Conservation (phyloP, 2,329 filamentous ascomycete species). For the Aureobasidium leucospermi region DNA sequence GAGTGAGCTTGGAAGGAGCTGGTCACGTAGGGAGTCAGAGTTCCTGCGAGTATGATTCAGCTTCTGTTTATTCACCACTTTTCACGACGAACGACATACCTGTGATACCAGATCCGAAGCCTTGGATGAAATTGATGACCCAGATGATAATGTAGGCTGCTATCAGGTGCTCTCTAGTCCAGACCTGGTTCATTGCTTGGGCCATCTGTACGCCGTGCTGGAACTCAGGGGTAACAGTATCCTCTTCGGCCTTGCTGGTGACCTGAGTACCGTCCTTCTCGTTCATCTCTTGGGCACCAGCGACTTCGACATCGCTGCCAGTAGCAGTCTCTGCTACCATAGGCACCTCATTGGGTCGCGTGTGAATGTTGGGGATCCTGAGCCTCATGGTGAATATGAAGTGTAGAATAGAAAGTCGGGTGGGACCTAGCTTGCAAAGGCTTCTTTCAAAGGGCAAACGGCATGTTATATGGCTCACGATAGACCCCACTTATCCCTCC, state of each 20-base stretch:
- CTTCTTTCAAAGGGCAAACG: neutral
- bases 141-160: conserved; percentile 38
- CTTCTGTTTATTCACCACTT: neutral
- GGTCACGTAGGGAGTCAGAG: conserved; percentile 35
- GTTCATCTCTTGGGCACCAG: neutral
- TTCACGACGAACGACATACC: conserved; percentile 16
- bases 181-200: conserved; percentile 35
- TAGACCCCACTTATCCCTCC: neutral
- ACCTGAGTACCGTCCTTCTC: conserved; percentile 1
- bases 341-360: neutral
- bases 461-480: neutral
- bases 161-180: conserved; percentile 32
- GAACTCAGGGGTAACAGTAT: conserved; percentile 18
- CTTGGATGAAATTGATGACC: conserved; percentile 44
- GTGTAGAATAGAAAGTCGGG: neutral
- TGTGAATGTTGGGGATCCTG: conserved; percentile 8
- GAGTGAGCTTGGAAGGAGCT: conserved; percentile 29
- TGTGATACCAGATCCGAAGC: conserved; percentile 37
- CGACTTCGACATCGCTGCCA: conserved; percentile 11
- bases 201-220: conserved; percentile 33
- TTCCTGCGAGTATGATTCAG: neutral
- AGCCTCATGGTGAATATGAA: conserved; percentile 9
- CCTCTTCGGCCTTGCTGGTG: neutral
- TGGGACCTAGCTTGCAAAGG: conserved; percentile 6
- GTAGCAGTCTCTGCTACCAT: neutral